Evolutionary conservation across 768 basidiomycete genomes (phyloP).

Genomic region (Boletus speciosus): DNA sequence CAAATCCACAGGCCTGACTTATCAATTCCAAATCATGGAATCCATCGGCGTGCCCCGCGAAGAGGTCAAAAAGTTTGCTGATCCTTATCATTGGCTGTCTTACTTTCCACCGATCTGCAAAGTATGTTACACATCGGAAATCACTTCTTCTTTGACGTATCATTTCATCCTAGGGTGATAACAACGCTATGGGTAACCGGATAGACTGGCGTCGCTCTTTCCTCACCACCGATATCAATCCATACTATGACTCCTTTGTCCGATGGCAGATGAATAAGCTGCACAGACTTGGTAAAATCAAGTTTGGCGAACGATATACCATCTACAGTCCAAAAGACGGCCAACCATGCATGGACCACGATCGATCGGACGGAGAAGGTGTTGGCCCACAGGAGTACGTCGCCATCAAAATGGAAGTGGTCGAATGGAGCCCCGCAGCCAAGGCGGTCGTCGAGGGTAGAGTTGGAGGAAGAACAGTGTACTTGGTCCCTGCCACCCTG

Average conservation of each 20-base stretch:
- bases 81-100: conserved; percentile 88
- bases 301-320: conserved; percentile 97
- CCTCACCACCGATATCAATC: conserved; percentile 92
- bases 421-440: conserved; percentile 75
- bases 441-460: conserved; percentile 61
- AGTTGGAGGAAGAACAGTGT: conserved; percentile 77
- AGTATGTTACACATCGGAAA: conserved; percentile 38
- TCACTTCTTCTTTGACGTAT: background rate
- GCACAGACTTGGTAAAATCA: conserved; percentile 83
- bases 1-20: conserved; percentile 89
- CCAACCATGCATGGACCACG: conserved; percentile 99
- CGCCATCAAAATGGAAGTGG: conserved; percentile 89
- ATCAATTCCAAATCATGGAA: conserved; percentile 99
- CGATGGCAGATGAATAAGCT: conserved; percentile 98
- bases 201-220: conserved; percentile 97
- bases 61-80: conserved; percentile 96
- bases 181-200: conserved; percentile 85
- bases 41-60: conserved; percentile 82
- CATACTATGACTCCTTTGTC: conserved; percentile 95
- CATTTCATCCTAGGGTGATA: conserved; percentile 48
- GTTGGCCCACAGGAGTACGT: conserved; percentile 96
- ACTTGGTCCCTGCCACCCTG: conserved; percentile 92
- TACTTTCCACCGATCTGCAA: conserved; percentile 96
- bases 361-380: conserved; percentile 92
- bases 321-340: conserved; percentile 99